Percentiles rank a stretch among this genome's conserved stretches.
Evolutionary conservation across 176 grass and related monocot species (phyloP).

Genomic region (Lolium multiflorum): DNA sequence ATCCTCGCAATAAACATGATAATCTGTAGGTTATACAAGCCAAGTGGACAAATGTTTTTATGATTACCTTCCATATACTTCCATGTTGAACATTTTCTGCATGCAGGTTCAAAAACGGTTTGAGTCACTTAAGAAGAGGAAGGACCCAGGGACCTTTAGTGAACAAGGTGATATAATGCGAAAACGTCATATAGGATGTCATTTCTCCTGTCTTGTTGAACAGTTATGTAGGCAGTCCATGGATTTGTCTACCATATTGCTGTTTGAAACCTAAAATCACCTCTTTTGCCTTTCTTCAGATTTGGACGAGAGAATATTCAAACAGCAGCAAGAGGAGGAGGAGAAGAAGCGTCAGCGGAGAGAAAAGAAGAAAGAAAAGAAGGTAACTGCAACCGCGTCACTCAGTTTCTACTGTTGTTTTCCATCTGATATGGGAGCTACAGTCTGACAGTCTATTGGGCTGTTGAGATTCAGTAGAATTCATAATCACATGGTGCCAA

Average conservation of each 20-base stretch:
- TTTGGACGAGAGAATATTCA: conserved; percentile 96
- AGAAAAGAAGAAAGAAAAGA: conserved; percentile 97
- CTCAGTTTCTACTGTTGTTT: background rate
- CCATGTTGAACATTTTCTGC: conserved; percentile 30
- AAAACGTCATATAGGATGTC: background rate
- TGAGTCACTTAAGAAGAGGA: conserved; percentile 89
- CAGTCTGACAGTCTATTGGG: background rate
- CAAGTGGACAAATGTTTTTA: background rate
- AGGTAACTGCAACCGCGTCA: conserved; percentile 50
- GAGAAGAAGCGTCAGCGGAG: conserved; percentile 76
- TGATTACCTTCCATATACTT: conserved; percentile 27
- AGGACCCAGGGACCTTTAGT: conserved; percentile 74
- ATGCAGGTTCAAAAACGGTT: conserved; percentile 94
- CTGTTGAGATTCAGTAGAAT: conserved; percentile 2
- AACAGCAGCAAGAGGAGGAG: conserved; percentile 97
- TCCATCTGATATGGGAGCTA: conserved; percentile 2
- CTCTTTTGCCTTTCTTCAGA: conserved; percentile 49
- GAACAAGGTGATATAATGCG: conserved; percentile 76
- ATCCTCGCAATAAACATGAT: background rate
- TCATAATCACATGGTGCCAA: conserved; percentile 26
- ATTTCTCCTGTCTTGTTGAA: background rate
- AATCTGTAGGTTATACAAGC: too few species aligned
- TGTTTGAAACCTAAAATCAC: background rate
- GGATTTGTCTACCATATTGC: background rate
- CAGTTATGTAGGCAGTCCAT: background rate